Base-by-base conservation (phyloP, 129 eudicot genomes). In the Centaurea solstitialis region DNA sequence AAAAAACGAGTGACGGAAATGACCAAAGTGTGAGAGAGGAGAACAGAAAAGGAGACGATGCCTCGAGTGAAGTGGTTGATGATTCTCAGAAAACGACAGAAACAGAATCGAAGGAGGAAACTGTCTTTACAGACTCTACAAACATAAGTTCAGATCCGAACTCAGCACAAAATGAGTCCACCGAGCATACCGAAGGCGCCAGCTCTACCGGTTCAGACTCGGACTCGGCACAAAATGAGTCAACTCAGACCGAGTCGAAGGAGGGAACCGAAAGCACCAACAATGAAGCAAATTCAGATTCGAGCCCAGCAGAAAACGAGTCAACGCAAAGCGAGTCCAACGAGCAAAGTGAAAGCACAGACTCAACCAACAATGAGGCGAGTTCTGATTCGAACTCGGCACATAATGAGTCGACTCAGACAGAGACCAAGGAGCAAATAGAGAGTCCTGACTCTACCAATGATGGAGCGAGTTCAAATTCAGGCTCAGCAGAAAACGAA, bases 11-110 rank as follows among this genome's bases (percentile, higher is more conserved):
- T 11, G 87, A 84, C 28, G 89, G 81, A 75, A 82, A 78, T 78
- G 84, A 80, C 47, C 85, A 73, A 61, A 87, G 80, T 83, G 85
- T 83, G 75, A 79, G 75, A 35, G 87, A 88, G 26, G 88, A 88
- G 79, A 88, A 80, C 40, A 76, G 74, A 21, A 85, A 85, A 79
- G 90, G 73, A 45, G 84, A 87, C 50, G 83, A 84, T 64, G 80
- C 89, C 1, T 79, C 84, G 1, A 77, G 73, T 79, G 85, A 85
- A 74, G 90, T 64, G 30, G 69, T 61, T 69, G 83, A 77, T 79
- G 82, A 66, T 33, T 83, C 92, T 23, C 78, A 75, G 30, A 79
- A 75, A 81, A 35, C 40, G 41, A 30, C 68, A 38, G 86, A 70
- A 79, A 84, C 87, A 3, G 84, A n/a, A n/a, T n/a, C n/a, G n/a